Evolutionary conservation across 2,329 filamentous ascomycete species (phyloP).

Genomic region (Ceratocystiopsis minuta): DNA sequence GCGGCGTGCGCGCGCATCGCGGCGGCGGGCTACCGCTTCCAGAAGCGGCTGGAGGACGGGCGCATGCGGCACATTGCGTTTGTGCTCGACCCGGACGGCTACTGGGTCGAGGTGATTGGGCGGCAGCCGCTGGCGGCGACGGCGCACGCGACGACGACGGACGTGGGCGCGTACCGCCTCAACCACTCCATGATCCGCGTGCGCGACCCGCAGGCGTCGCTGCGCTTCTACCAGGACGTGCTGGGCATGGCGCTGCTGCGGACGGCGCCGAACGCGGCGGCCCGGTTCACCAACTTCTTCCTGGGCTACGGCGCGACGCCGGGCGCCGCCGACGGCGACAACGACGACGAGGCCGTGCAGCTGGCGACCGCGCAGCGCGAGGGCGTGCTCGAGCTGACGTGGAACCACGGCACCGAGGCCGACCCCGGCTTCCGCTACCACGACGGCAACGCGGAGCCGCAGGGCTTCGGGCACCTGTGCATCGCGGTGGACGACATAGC

Average conservation of each 20-base stretch:
- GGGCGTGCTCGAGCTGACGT: constrained; percentile 78
- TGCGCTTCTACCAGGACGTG: constrained; percentile 69
- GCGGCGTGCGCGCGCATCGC: constrained; percentile 79
- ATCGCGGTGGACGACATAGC: constrained; percentile 78
- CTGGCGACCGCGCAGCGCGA: constrained; percentile 31
- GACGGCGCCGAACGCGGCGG: constrained; percentile 49
- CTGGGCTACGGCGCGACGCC: constrained; percentile 54
- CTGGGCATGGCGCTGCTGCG: constrained; percentile 76
- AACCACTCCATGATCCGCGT: constrained; percentile 93
- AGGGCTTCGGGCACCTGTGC: constrained; percentile 89
- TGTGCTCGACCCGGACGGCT: constrained; percentile 70
- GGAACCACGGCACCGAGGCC: constrained; percentile 70
- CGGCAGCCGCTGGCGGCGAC: constrained; percentile 56
- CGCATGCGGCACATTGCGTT: constrained; percentile 81
- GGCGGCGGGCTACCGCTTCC: constrained; percentile 79
- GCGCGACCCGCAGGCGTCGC: constrained; percentile 57
- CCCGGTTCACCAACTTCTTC: constrained; percentile 83
- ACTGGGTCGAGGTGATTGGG: constrained; percentile 72
- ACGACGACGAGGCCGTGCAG: constrained; percentile 16
- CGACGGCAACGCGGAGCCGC: constrained; percentile 76
- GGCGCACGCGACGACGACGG: constrained; percentile 53
- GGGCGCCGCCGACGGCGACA: constrained; percentile 34
- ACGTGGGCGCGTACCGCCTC: constrained; percentile 58
- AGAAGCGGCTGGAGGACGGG: constrained; percentile 86
- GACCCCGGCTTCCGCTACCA: constrained; percentile 74